phyloP scores from a whole-genome alignment of 805 yeast genomes.

The Spathaspora passalidarum region DNA sequence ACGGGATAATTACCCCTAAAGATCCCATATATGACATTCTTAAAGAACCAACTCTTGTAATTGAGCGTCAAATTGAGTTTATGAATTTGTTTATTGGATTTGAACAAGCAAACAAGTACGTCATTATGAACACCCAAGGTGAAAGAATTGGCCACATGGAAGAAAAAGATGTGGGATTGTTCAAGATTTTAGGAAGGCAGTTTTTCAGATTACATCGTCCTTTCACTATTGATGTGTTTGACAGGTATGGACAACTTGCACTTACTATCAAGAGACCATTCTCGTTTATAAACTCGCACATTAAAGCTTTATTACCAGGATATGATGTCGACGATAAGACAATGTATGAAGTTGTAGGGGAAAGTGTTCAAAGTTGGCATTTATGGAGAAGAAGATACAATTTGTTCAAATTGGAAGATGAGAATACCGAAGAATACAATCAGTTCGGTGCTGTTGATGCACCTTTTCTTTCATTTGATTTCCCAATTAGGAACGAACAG shows the following conservation, averaged over 20 bases:
- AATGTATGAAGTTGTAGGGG: slow-evolving; percentile 63
- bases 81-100: slow-evolving; percentile 85
- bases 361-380: slow-evolving; percentile 91
- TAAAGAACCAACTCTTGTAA: slow-evolving; percentile 77
- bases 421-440: slow-evolving; percentile 44
- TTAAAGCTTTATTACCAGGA: slow-evolving; percentile 67
- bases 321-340: slow-evolving; percentile 31
- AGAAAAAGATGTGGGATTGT: slow-evolving; percentile 73
- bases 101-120: slow-evolving; percentile 85
- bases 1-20: slow-evolving; percentile 49
- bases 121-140: slow-evolving; percentile 71
- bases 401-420: slow-evolving; percentile 54
- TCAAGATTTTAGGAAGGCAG: slow-evolving; percentile 76
- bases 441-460: slow-evolving; percentile 91
- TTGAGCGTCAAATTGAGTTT: slow-evolving; percentile 85
- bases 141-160: slow-evolving; percentile 73
- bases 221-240: slow-evolving; percentile 68
- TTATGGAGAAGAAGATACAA: slow-evolving; percentile 88
- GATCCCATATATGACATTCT: slow-evolving; percentile 65
- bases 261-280: slow-evolving; percentile 78
- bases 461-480: slow-evolving; percentile 81
- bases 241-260: slow-evolving; percentile 56
- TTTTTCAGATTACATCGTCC: slow-evolving; percentile 85
- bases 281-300: slow-evolving; percentile 84
- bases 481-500: slow-evolving; percentile 63